Base-by-base conservation (phyloP, 306 rosid genomes). In the Rosa lucieae region DNA sequence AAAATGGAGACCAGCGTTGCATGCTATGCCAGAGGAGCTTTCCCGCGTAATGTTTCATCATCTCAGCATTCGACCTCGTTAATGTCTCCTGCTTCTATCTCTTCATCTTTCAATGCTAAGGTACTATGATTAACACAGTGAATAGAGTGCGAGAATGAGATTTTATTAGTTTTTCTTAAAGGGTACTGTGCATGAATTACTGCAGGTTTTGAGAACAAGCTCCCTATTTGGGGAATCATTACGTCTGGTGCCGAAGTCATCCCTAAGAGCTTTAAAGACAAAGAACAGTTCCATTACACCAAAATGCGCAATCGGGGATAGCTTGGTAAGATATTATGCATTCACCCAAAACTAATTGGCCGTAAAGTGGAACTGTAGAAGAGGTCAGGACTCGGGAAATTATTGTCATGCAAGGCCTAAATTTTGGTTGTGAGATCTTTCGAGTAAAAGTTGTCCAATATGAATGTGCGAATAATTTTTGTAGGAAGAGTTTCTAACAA, bases 281-380 rank as follows among this genome's bases (percentile, higher is more conserved):
- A 93, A 79, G 85, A 82, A 63, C 70, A 55, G 81, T 71, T 86
- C 94, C 66, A 44, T 81, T 23, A 75, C 81, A 68, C 87, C 96
- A 55, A 91, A 87, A 90, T 90, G 97, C 63, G 98, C 80, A 80
- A 89, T 96, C 79, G 99, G 98, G 2, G 99, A 96, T 79, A 89
- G 94, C 84, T 65, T 96, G 97, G 99, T 93, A 81, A 89, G 97
- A 72, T 20, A 10, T 32, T 13, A 61, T 61, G 15, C 68, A 12
- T n/a, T 20, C 62, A 15, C n/a, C 8, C 11, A 55, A n/a, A n/a
- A 55, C 26, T 55, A 55, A 55, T 55, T n/a, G 62, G 26, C 61
- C 3, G 18, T 49, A 13, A 4, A 4, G 55, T 51, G 20, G 37
- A 32, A 32, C 37, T 32, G 37, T 32, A 2, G 37, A 32, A 32